These are phyloP conservation scores for Scedosporium boydii DNA, from an alignment of 2,329 filamentous ascomycete species.

Conservation along the genomic window DNA sequence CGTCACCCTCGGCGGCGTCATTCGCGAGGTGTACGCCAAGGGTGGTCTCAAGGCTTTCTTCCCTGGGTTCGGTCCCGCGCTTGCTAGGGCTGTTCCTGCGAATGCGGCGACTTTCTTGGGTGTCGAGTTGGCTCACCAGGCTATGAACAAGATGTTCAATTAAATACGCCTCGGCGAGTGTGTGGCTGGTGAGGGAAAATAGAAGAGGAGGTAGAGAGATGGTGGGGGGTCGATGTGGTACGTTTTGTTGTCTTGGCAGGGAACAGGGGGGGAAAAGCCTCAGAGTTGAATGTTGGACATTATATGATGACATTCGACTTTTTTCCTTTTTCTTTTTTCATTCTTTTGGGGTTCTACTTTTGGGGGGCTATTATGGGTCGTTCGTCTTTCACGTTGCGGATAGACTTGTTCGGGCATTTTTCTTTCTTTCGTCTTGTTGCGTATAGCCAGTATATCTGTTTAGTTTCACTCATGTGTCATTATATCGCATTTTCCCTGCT, in stretches of 20 bases:
- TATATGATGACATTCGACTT: neutral
- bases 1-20: constrained; percentile 68
- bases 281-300: neutral
- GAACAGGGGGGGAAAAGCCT: neutral
- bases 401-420: neutral
- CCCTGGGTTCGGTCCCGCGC: constrained; percentile 86
- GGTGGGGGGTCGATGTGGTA: neutral
- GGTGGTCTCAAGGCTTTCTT: constrained; percentile 92
- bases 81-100: constrained; percentile 86
- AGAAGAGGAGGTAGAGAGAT: neutral
- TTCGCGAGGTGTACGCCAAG: constrained; percentile 70
- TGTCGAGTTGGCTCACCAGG: constrained; percentile 74
- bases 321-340: neutral
- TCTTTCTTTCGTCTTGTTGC: neutral
- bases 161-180: constrained; percentile 8
- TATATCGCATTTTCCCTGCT: neutral
- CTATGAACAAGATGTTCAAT: constrained; percentile 65
- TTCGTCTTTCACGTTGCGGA: neutral
- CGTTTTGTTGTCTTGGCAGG: neutral
- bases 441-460: neutral
- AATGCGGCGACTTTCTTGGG: constrained; percentile 93
- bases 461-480: neutral
- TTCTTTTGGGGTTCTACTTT: neutral
- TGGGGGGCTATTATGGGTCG: neutral
- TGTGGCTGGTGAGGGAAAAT: neutral